These are phyloP conservation scores for Cubamyces sp. DNA, from an alignment of 768 basidiomycete species.

Conservation along the genomic window DNA sequence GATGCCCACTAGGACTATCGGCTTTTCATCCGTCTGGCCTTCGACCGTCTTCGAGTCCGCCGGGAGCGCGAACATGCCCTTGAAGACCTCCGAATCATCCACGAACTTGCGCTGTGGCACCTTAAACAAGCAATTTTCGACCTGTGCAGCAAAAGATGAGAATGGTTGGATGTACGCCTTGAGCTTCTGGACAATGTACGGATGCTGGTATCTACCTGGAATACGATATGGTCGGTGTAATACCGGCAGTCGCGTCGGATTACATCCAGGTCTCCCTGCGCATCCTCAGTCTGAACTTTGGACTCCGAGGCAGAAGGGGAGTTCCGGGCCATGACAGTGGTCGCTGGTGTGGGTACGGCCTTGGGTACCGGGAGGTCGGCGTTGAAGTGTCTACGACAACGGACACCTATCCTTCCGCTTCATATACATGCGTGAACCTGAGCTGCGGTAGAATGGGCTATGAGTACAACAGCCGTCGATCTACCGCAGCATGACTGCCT, in stretches of 20 bases:
- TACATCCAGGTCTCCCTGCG: background rate
- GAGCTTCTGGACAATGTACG: background rate
- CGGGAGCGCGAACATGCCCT: slow-evolving; percentile 23
- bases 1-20: slow-evolving; percentile 23
- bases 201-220: background rate
- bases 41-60: slow-evolving; percentile 7
- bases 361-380: too few species aligned
- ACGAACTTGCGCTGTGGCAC: slow-evolving; percentile 27
- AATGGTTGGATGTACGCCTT: background rate
- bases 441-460: too few species aligned
- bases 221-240: slow-evolving; percentile 16
- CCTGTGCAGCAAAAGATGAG: slow-evolving; percentile 7
- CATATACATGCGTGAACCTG: too few species aligned
- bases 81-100: slow-evolving; percentile 28
- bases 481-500: too few species aligned
- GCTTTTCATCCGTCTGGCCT: slow-evolving; percentile 27
- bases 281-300: too few species aligned
- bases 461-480: too few species aligned
- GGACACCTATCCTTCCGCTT: too few species aligned
- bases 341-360: too few species aligned
- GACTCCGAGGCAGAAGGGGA: too few species aligned
- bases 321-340: too few species aligned
- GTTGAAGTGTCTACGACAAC: too few species aligned
- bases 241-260: background rate
- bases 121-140: slow-evolving; percentile 26